Conservation (phyloP, 73 alveolate species). For the Paramecium sexaurelia region DNA sequence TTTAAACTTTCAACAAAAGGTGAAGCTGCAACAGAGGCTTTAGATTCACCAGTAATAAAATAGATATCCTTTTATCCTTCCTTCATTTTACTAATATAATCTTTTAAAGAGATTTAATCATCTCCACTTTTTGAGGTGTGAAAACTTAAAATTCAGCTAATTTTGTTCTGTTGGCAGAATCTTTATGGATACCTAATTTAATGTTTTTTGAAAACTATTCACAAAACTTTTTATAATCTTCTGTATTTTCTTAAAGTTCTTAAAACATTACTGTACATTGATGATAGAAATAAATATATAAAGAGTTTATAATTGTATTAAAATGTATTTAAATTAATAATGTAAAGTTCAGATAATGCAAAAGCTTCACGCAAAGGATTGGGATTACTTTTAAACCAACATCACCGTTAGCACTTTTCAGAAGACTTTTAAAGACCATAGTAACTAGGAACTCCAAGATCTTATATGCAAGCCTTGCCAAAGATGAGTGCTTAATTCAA, state of each 20-base stretch:
- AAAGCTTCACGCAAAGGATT: conserved; percentile 23
- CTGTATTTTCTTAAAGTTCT: conserved; percentile 98
- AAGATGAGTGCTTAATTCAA: conserved; percentile 12
- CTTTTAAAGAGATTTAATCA: conserved; percentile 96
- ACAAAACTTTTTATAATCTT: conserved; percentile 99
- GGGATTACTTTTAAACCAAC: conserved; percentile 6
- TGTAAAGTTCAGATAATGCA: background rate
- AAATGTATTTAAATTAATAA: background rate
- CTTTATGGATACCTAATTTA: conserved; percentile 99
- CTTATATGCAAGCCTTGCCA: background rate
- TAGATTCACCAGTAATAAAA: conserved; percentile 99
- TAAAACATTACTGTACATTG: conserved; percentile 97
- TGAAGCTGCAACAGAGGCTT: conserved; percentile 96
- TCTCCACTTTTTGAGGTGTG: conserved; percentile 98
- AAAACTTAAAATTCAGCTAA: conserved; percentile 96
- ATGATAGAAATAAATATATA: background rate
- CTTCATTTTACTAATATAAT: conserved; percentile 97
- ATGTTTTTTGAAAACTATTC: conserved; percentile 99
- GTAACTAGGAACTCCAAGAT: conserved; percentile 15
- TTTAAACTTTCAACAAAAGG: conserved; percentile 99
- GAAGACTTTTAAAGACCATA: conserved; percentile 2
- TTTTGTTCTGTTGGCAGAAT: conserved; percentile 97
- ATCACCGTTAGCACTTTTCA: conserved; percentile 9
- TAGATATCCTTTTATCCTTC: conserved; percentile 98
- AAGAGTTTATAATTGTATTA: background rate